Base-by-base conservation (phyloP, 192 early-diverging fungal species). In the Coemansia aciculifera region DNA sequence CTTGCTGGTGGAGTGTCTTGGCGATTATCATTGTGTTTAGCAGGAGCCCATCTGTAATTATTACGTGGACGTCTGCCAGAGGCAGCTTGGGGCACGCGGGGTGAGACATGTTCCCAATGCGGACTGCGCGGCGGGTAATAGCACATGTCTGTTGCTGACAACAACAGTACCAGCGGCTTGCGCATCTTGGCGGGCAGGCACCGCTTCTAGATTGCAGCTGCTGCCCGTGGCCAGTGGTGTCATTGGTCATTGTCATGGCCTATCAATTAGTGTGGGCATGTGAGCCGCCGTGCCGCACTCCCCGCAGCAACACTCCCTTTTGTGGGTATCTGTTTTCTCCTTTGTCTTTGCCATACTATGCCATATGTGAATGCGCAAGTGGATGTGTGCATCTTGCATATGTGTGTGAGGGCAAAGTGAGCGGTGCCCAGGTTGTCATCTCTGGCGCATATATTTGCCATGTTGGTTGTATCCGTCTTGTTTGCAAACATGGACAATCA, bases 81-180 rank as follows among this genome's bases (percentile, higher is more conserved):
- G 31, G 23, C 24, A 56, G 23, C 54, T 32, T 11, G 10, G 5
- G 27, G 29, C 54, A 27, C 27, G 46, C 46, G 21, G 46, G 10
- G 51, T 6, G 27, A 24, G 51, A 29, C 31, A 19, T n/a, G 17
- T 59, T 59, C 17, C 34, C 56, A 24, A 59, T 59, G 56, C 56
- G 32, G 56, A 34, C 56, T 59, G 56, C 56, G 54, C 40, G 52
- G 54, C 65, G 54, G 65, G 52, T 59, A 67, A 68, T 46, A 60
- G 40, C 23, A 29, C 57, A 68, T 60, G 17, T 34, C 31, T 46
- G 65, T 57, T 36, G 23, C 31, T 40, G 59, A 36, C 42, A 68
- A 32, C 57, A 48, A 23, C 42, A 49, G 44, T 68, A 40, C 56
- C 49, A n/a, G 31, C 56, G 29, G 56, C 54, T 56, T 56, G 54